Base-by-base conservation (phyloP, 495 filamentous ascomycete genomes). In the Neurospora tetrasperma region DNA sequence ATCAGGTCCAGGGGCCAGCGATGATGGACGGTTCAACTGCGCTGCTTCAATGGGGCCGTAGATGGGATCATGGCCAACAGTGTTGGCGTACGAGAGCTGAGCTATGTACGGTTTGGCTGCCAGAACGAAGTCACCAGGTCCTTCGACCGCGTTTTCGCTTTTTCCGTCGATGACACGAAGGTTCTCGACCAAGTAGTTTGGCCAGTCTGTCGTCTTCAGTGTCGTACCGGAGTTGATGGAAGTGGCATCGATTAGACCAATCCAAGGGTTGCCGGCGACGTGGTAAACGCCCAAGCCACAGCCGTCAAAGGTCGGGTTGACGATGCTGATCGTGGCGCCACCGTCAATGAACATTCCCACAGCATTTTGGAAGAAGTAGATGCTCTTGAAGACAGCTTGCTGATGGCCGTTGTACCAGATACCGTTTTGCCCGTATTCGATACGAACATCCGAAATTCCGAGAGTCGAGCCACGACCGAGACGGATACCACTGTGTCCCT, bases 381-480 rank as follows among this genome's bases (percentile, higher is more conserved):
- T 80, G 75, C 89, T 88, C 69, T 90, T 89, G 81, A 89, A 91
- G 1, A 89, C 88, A 69, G 90, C 92, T 75, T 93, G 92, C 78
- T 93, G 91, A 73, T 92, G 82, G 3, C 81, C 92, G 69, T 90
- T 86, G 59, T 91, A 75, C 74, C 84, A 85, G 59, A 87, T 85
- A 27, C 88, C 83, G 27, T 82, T 83, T 79, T 74, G 74, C 1
- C 82, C 82, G 40, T 71, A 66, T 69, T 83, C 81, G 39, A 84
- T 75, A n/a, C 81, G 78, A 27, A 82, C 78, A 20, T 81, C 78
- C 4, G 79, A 20, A 72, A 79, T 71, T 73, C 82, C 76, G 71
- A 83, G 75, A 69, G 85, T 80, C 11, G 77, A 84, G 71, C 83
- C 82, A 79, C 89, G 88, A 42, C 85, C 85, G 74, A 92, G 87